Evolutionary conservation across 2,329 filamentous ascomycete genomes (phyloP).

Genomic region (Elsinoe perseae): DNA sequence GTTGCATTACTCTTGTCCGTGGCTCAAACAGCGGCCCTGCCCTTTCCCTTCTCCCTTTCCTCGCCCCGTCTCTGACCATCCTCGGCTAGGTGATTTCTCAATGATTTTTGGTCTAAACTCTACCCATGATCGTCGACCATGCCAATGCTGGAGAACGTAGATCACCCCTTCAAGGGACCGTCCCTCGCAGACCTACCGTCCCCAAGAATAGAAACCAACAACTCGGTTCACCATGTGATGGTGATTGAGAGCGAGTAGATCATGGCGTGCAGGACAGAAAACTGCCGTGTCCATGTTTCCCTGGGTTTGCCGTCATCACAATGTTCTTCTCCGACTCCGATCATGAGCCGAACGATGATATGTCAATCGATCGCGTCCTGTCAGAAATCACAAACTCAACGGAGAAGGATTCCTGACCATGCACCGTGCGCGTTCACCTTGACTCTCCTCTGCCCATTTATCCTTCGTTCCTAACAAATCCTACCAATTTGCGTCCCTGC

Average conservation of each 20-base stretch:
- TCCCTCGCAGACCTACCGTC: no score
- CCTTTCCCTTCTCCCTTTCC: neutral
- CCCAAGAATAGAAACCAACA: slow-evolving; percentile 12
- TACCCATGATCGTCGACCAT: slow-evolving; percentile 3
- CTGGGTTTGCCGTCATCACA: no score
- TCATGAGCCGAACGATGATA: neutral
- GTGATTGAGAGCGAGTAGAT: neutral
- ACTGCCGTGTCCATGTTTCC: no score
- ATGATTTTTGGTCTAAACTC: neutral
- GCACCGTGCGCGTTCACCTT: neutral
- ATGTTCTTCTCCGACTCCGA: neutral
- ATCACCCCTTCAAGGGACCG: neutral
- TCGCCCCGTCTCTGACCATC: neutral
- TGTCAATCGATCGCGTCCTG: neutral
- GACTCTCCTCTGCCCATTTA: neutral
- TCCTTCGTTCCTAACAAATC: neutral
- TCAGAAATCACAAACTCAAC: neutral
- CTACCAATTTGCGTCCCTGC: neutral
- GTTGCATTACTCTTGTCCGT: no score
- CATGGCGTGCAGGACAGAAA: neutral
- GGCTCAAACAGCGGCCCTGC: slow-evolving; percentile 9
- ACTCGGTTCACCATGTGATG: slow-evolving; percentile 6
- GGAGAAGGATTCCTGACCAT: neutral
- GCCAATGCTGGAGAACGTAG: neutral
- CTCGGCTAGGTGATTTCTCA: neutral